phyloP scores from a whole-genome alignment of 2,329 filamentous ascomycete species.

The Lachnellula cervina region DNA sequence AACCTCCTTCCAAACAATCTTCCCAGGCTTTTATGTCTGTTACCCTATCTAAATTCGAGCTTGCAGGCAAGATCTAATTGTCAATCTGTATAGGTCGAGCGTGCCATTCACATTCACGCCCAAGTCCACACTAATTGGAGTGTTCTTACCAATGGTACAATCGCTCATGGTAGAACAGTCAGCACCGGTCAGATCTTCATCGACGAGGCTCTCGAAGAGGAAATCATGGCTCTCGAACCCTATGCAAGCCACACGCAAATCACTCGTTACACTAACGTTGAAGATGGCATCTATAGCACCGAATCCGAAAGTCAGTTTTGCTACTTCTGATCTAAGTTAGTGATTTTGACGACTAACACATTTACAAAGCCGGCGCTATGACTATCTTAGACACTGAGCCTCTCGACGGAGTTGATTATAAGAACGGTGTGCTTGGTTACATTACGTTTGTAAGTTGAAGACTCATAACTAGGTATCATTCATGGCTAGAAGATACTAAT shows the following conservation, averaged over 20 bases:
- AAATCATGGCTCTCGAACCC: conserved; percentile 7
- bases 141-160: conserved; percentile 2
- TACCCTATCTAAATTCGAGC: no score
- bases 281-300: conserved; percentile 24
- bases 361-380: no score
- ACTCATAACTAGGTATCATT: no score
- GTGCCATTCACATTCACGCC: conserved; percentile 44
- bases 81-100: conserved; percentile 17
- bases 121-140: conserved; percentile 36
- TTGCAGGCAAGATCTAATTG: no score
- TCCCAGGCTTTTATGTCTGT: conserved; percentile 38
- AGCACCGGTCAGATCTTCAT: conserved; percentile 6
- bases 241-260: conserved; percentile 7
- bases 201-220: background rate
- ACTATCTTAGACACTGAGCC: conserved; percentile 15
- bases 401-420: conserved; percentile 30
- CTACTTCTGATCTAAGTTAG: no score
- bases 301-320: conserved; percentile 29
- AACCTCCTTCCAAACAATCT: conserved; percentile 37
- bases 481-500: no score
- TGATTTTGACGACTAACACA: no score
- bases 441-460: conserved; percentile 31
- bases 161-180: conserved; percentile 1
- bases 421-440: conserved; percentile 34
- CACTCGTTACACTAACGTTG: conserved; percentile 7